Base-by-base conservation (phyloP, 2,329 filamentous ascomycete species). In the Ophiostoma perfectum region DNA sequence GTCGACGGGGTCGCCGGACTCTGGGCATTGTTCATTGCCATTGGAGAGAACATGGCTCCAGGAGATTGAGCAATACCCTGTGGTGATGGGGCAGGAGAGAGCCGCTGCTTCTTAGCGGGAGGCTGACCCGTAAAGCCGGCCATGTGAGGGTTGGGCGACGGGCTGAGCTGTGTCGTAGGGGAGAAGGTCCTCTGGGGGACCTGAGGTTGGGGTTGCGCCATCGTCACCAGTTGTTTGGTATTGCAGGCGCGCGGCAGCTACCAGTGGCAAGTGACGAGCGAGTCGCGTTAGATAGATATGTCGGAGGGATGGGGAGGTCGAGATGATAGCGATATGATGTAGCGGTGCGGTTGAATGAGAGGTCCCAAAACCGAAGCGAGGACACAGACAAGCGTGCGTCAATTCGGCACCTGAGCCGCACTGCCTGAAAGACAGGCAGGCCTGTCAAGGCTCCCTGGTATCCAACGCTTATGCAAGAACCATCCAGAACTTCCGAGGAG, bases 181-280 rank as follows among this genome's bases (percentile, higher is more conserved):
- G 71, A 70, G 45, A 72, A 72, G 5, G 70, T 71, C 69, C 71
- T 49, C 65, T 66, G 70, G 3, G 70, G 70, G 72, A 79, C 78
- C 72, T 83, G 80, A n/a, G 81, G 78, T 72, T 87, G 85, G 66
- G 85, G 84, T 75, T 89, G 86, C 74, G 86, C 85, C 86, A 89
- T 86, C 72, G 60, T 42, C 60, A 16, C n/a, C 16, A 16, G 16
- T 6, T 18, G 16, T 39, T 38, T n/a, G 38, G 60, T 18, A n/a
- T n/a, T 42, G 38, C 27, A 27, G 39, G 39, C 60, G 60, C 55
- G 36, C 60, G 55, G 38, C 55, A 8, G 11, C 14, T 38, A 18
- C 36, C 18, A 14, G 38, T 11, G 16, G 2, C 14, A 38, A 12
- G 55, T 18, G 58, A 16, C 36, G 5, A 18, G 6, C 14, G 11